Base-by-base conservation (phyloP, 2,329 filamentous ascomycete species). In the Trichoderma asperellum region DNA sequence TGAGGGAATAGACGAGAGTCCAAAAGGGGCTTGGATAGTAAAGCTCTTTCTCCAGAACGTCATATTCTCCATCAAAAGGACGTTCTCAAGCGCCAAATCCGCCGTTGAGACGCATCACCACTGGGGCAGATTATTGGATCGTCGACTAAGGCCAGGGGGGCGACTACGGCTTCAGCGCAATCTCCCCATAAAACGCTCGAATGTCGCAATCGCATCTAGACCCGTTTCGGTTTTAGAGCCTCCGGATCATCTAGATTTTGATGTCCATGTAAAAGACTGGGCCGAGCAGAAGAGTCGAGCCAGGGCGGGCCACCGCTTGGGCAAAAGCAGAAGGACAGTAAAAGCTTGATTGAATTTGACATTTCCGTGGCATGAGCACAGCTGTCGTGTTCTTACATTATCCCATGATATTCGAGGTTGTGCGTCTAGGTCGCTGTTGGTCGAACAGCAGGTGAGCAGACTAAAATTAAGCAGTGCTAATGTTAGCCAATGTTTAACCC, bases 121-220 rank as follows among this genome's bases (percentile, higher is more conserved):
- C 24, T 29, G 64, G 40, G 57, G 49, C 49, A 21, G 32, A 61
- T 56, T 34, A 67, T 29, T 67, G 64, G 64, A 52, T 68, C 65
- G 32, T 47, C 21, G 56, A 47, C 24, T 32, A 37, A 47, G 37
- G n/a, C 62, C 57, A 61, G 34, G 65, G 56, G 57, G 47, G 29
- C 34, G 18, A 53, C 34, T 43, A 53, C 47, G 32, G n/a, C 65
- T 55, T 40, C 43, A 61, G 43, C 43, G 24, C 18, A 52, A 62
- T 63, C 59, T 43, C 66, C 66, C 66, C 66, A 63, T 59, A 56
- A 40, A 62, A 49, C n/a, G 60, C 49, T 40, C 58, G 18, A 68
- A 68, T 68, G 66, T 68, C 66, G 66, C 66, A 32, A 68, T 68
- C 66, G 49, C 49, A 35, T 61, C 66, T 63, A 68, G 21, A 29